Evolutionary conservation across 257 asterid genomes (phyloP).

Genomic region (Paraleonurus japonicus): DNA sequence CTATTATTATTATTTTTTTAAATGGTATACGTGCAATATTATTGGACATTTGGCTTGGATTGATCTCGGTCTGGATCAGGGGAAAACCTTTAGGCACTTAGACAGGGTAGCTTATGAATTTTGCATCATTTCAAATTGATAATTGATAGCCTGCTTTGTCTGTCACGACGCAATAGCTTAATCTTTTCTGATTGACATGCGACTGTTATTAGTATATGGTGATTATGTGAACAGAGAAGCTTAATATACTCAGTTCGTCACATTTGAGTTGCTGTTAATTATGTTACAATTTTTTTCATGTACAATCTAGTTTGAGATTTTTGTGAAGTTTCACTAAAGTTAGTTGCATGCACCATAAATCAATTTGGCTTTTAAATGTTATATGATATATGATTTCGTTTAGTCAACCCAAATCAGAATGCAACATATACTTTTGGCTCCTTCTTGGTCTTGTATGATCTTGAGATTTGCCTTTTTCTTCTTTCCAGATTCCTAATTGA

Average conservation of each 20-base stretch:
- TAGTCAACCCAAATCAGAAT: not conserved
- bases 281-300: not conserved
- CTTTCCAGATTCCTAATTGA: slow-evolving; percentile 68
- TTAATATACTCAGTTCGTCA: not conserved
- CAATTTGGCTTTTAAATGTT: not conserved
- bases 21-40: not conserved
- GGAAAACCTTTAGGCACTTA: slow-evolving; percentile 10
- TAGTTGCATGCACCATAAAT: not conserved
- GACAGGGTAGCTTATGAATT: slow-evolving; percentile 3
- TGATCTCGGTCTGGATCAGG: slow-evolving; percentile 17
- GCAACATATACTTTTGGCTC: slow-evolving; percentile 17
- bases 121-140: not conserved
- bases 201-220: not conserved
- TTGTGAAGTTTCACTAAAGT: slow-evolving; percentile 2
- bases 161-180: not conserved
- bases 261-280: slow-evolving; percentile 3
- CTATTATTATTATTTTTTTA: not conserved
- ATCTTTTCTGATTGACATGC: not conserved
- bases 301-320: not conserved
- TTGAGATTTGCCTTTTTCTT: slow-evolving; percentile 1
- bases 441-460: not conserved
- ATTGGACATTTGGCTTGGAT: not conserved
- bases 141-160: slow-evolving; percentile 6
- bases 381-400: slow-evolving; percentile 6
- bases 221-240: not conserved